Conservation (phyloP, 1,139 yeast species). For the Candida sp. region DNA sequence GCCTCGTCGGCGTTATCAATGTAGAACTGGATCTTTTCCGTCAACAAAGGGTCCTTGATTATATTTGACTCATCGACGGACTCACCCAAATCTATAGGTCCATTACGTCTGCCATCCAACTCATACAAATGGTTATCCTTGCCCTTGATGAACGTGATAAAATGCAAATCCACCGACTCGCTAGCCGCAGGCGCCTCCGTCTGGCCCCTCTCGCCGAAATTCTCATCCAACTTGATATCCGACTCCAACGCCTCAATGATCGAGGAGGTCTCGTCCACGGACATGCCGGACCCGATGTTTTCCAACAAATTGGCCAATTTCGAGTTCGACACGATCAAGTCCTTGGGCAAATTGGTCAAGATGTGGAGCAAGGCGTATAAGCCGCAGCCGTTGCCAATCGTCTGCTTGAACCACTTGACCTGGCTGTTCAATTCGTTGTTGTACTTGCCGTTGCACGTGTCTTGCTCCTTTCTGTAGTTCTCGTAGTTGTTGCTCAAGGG, state of each 20-base stretch:
- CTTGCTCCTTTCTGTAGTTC: slow-evolving; percentile 41
- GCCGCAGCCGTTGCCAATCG: slow-evolving; percentile 92
- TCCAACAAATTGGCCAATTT: slow-evolving; percentile 29
- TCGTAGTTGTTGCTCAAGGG: slow-evolving; percentile 77
- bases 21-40: slow-evolving; percentile 65
- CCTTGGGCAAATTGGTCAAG: slow-evolving; percentile 62
- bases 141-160: slow-evolving; percentile 72
- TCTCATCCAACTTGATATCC: slow-evolving; percentile 51
- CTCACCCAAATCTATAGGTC: slow-evolving; percentile 71
- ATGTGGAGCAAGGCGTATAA: slow-evolving; percentile 86
- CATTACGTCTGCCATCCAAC: slow-evolving; percentile 86
- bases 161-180: slow-evolving; percentile 73
- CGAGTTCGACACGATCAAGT: slow-evolving; percentile 42
- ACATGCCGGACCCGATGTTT: slow-evolving; percentile 23
- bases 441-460: slow-evolving; percentile 21
- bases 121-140: slow-evolving; percentile 70
- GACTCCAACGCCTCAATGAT: slow-evolving; percentile 57
- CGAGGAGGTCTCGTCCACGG: slow-evolving; percentile 41
- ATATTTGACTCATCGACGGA: slow-evolving; percentile 36
- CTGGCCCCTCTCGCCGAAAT: slow-evolving; percentile 71
- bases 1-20: slow-evolving; percentile 63
- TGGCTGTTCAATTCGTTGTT: slow-evolving; percentile 20
- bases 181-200: slow-evolving; percentile 80
- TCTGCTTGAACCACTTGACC: slow-evolving; percentile 78
- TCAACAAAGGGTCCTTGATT: slow-evolving; percentile 54